phyloP scores from a whole-genome alignment of 176 grass and related monocot species.

The Aegilops speltoides region DNA sequence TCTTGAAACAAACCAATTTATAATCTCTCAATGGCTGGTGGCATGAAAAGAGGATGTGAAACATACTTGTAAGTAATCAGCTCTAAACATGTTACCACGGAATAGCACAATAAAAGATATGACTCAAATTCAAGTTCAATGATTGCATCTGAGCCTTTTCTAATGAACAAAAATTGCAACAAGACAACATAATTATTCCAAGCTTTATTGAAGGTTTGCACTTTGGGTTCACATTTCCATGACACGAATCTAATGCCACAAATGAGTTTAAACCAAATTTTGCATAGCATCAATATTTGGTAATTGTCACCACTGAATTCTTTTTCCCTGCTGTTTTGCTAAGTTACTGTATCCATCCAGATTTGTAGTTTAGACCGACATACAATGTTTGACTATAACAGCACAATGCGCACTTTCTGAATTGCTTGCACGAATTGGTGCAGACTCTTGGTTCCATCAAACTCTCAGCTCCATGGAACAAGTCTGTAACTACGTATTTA shows the following conservation, averaged over 20 bases:
- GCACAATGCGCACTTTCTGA: neutral
- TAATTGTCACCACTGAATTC: neutral
- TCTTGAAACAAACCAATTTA: conserved; percentile 95
- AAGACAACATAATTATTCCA: neutral
- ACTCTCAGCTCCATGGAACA: neutral
- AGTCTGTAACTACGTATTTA: neutral
- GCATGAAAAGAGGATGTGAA: conserved; percentile 43
- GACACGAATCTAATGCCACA: neutral
- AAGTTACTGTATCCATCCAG: neutral
- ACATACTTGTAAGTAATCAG: neutral
- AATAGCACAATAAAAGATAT: conserved; percentile 16
- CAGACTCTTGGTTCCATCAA: neutral
- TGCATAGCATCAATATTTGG: neutral
- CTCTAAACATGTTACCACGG: neutral
- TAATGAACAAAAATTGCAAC: neutral
- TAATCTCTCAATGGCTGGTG: conserved; percentile 84
- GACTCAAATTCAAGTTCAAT: neutral
- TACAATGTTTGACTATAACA: neutral
- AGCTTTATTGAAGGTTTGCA: neutral
- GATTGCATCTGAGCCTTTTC: neutral
- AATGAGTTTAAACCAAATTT: neutral
- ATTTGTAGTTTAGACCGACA: neutral
- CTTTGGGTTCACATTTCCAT: neutral
- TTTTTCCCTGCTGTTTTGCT: neutral
- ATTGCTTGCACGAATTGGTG: neutral